phyloP scores from a whole-genome alignment of 179 eudicot species.

The Amaranthus tricolor region DNA sequence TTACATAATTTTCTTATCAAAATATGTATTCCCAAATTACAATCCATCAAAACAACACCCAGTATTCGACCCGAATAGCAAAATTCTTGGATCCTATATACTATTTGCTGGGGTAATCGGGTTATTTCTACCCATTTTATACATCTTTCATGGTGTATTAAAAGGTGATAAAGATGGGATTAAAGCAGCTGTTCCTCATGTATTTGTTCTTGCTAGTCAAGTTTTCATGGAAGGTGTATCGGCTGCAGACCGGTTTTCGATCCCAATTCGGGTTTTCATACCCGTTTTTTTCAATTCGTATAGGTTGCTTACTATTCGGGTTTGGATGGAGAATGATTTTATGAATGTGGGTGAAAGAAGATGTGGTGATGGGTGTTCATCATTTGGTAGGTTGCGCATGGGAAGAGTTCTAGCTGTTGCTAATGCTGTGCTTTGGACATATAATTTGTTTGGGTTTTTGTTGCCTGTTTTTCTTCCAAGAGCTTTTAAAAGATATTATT shows the following conservation, averaged over 20 bases:
- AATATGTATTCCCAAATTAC: conserved; percentile 48
- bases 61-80: conserved; percentile 35
- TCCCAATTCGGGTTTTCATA: conserved; percentile 61
- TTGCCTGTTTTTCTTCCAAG: conserved; percentile 74
- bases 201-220: conserved; percentile 69
- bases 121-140: conserved; percentile 55
- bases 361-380: conserved; percentile 20
- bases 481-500: conserved; percentile 65
- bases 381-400: conserved; percentile 33
- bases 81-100: conserved; percentile 34
- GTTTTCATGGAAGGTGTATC: conserved; percentile 76
- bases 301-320: conserved; percentile 44
- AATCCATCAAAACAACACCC: conserved; percentile 24
- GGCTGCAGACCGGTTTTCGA: conserved; percentile 45
- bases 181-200: conserved; percentile 70
- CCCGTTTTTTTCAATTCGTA: conserved; percentile 63
- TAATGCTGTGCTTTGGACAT: conserved; percentile 66
- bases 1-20: conserved; percentile 55
- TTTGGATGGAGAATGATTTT: conserved; percentile 62
- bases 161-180: conserved; percentile 63
- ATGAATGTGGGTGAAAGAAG: conserved; percentile 26
- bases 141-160: conserved; percentile 53
- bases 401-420: conserved; percentile 58
- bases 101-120: conserved; percentile 53
- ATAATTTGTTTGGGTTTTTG: conserved; percentile 80